Conservation (phyloP, 371 early-diverging fungal genomes). For the Conidiobolus incongruus region DNA sequence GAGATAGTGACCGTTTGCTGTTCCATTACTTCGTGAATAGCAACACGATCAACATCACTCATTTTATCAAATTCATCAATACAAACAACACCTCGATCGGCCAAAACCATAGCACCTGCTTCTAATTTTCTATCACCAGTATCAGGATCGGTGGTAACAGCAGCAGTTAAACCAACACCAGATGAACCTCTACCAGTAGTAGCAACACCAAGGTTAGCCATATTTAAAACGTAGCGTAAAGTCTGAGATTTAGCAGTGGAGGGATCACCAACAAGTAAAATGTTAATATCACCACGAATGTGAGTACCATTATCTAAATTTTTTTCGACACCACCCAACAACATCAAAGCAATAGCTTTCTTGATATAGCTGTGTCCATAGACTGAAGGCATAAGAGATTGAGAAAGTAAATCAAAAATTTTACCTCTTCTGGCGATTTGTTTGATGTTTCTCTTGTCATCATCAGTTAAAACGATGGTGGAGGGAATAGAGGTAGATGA, state of each 20-base stretch:
- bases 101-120: slow-evolving; percentile 99
- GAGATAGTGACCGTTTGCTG: slow-evolving; percentile 97
- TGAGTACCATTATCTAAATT: slow-evolving; percentile 85
- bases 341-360: slow-evolving; percentile 79
- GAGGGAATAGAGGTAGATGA: slow-evolving; percentile 17
- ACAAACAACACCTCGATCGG: slow-evolving; percentile 96
- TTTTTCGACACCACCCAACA: slow-evolving; percentile 92
- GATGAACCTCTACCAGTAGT: slow-evolving; percentile 94
- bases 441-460: slow-evolving; percentile 66
- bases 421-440: slow-evolving; percentile 38
- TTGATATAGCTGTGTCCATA: slow-evolving; percentile 95
- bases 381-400: slow-evolving; percentile 91
- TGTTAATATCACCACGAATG: slow-evolving; percentile 91
- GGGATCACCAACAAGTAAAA: slow-evolving; percentile 93
- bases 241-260: slow-evolving; percentile 95
- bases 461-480: slow-evolving; percentile 27
- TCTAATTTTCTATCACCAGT: slow-evolving; percentile 69
- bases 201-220: slow-evolving; percentile 78
- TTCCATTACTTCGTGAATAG: slow-evolving; percentile 99
- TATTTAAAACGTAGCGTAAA: slow-evolving; percentile 69
- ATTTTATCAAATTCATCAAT: too few species aligned
- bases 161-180: slow-evolving; percentile 96
- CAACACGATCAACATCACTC: slow-evolving; percentile 94
- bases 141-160: slow-evolving; percentile 44
- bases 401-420: slow-evolving; percentile 60